Conservation (phyloP, 1,284 basidiomycete genomes). For the Malassezia nana region DNA sequence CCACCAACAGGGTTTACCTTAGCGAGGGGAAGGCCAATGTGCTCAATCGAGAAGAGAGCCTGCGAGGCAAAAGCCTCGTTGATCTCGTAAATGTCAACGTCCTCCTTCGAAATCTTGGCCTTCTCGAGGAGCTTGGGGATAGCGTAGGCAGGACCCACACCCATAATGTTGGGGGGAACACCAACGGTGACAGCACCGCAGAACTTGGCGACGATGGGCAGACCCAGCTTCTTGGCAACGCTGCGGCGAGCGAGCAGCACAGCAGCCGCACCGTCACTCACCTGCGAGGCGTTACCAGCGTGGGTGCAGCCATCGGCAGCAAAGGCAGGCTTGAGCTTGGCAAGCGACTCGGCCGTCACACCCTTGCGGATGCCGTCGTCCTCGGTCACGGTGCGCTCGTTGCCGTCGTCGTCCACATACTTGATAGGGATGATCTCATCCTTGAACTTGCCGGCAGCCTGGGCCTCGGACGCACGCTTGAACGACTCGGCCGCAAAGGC, state of each 20-base stretch:
- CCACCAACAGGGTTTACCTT: slow-evolving; percentile 52
- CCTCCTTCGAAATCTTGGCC: slow-evolving; percentile 34
- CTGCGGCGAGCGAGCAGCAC: slow-evolving; percentile 79
- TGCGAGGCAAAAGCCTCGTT: slow-evolving; percentile 51
- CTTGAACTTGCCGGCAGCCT: slow-evolving; percentile 79
- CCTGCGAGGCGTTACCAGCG: slow-evolving; percentile 82
- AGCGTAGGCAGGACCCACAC: slow-evolving; percentile 46
- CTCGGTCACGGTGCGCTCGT: slow-evolving; percentile 65
- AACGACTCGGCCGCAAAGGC: slow-evolving; percentile 73
- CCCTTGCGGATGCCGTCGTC: slow-evolving; percentile 82
- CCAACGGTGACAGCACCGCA: slow-evolving; percentile 66
- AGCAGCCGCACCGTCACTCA: slow-evolving; percentile 94
- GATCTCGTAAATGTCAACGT: slow-evolving; percentile 46
- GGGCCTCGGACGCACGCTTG: slow-evolving; percentile 73
- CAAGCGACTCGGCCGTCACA: slow-evolving; percentile 73
- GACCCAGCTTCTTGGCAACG: slow-evolving; percentile 73
- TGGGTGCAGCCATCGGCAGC: slow-evolving; percentile 78
- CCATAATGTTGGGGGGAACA: slow-evolving; percentile 48
- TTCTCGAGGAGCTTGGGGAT: slow-evolving; percentile 42
- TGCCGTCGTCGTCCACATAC: slow-evolving; percentile 68
- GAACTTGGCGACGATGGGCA: slow-evolving; percentile 88
- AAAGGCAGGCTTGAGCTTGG: slow-evolving; percentile 90
- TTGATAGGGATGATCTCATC: slow-evolving; percentile 79
- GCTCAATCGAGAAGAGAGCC: slow-evolving; percentile 55
- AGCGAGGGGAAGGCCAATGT: slow-evolving; percentile 48